phyloP scores from a whole-genome alignment of 352 stramenopile species.

The Globisporangium polare region DNA sequence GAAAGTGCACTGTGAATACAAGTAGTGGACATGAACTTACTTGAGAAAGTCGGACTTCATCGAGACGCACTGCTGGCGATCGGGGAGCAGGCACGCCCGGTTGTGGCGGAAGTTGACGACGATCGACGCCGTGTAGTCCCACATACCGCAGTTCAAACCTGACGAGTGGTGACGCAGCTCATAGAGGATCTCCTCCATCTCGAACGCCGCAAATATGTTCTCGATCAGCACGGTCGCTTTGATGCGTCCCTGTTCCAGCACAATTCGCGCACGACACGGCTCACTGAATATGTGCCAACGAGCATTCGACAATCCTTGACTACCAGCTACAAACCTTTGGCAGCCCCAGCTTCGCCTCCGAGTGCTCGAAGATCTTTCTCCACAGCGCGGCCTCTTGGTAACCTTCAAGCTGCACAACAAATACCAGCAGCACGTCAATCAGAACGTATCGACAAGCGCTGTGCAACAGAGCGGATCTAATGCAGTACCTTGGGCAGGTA shows the following conservation, averaged over 20 bases:
- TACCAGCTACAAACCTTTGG: constrained; percentile 38
- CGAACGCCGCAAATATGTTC: constrained; percentile 95
- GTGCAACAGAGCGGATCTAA: too few species aligned
- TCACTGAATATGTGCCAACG: neutral
- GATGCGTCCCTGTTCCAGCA: constrained; percentile 47
- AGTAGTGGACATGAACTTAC: constrained; percentile 14
- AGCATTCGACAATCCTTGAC: neutral
- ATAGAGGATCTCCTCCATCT: constrained; percentile 97
- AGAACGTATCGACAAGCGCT: too few species aligned
- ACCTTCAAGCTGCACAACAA: constrained; percentile 66
- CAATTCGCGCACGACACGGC: neutral
- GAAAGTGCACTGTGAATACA: neutral
- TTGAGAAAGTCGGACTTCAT: constrained; percentile 66
- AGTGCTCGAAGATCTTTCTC: constrained; percentile 93
- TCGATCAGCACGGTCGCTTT: constrained; percentile 94
- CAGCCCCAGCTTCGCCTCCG: constrained; percentile 86
- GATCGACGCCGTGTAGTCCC: constrained; percentile 96
- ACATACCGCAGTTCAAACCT: constrained; percentile 96
- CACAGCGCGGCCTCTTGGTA: constrained; percentile 94
- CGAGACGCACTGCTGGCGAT: constrained; percentile 81
- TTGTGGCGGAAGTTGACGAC: constrained; percentile 92
- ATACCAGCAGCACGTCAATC: neutral
- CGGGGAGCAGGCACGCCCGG: constrained; percentile 83
- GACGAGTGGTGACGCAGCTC: constrained; percentile 93
- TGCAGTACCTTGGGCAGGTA: constrained; percentile 89